Evolutionary conservation across 1,284 basidiomycete species (phyloP).

Genomic region (Pseudomicrostroma phylloplanum): DNA sequence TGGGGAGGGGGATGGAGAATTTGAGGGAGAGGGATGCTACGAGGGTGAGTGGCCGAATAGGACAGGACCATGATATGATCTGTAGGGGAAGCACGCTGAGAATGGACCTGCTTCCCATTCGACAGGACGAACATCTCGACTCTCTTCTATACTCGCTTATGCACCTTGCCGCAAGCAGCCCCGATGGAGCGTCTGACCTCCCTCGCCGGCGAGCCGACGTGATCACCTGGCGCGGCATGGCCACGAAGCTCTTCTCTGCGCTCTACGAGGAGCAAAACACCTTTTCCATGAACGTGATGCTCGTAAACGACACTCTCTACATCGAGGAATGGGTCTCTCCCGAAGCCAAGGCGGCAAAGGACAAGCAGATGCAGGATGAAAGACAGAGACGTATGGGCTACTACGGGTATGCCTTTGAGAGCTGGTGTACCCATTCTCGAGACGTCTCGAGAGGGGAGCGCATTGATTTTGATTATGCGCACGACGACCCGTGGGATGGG

Average conservation of each 20-base stretch:
- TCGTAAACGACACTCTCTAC: conserved; percentile 62
- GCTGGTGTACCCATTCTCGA: conserved; percentile 58
- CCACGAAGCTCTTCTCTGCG: conserved; percentile 64
- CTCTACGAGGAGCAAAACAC: conserved; percentile 60
- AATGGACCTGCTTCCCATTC: background rate
- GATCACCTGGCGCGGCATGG: conserved; percentile 79
- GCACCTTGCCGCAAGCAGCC: conserved; percentile 33
- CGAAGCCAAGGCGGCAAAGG: conserved; percentile 62
- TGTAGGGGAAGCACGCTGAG: no score
- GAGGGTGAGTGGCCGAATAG: background rate
- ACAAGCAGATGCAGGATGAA: conserved; percentile 32
- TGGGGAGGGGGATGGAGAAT: conserved; percentile 53
- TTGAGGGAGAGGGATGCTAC: conserved; percentile 66
- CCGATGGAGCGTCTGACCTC: conserved; percentile 17
- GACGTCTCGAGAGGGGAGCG: conserved; percentile 55
- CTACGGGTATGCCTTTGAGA: conserved; percentile 69
- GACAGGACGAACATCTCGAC: background rate
- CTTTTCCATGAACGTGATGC: conserved; percentile 65
- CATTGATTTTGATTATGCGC: conserved; percentile 50
- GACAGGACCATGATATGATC: no score
- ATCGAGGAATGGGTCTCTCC: conserved; percentile 71
- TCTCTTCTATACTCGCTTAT: background rate
- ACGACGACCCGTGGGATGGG: conserved; percentile 61
- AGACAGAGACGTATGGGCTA: conserved; percentile 14
- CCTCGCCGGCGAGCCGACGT: conserved; percentile 53